Base-by-base conservation (phyloP, 1,284 basidiomycete species). In the Ustilago xerochloae region DNA sequence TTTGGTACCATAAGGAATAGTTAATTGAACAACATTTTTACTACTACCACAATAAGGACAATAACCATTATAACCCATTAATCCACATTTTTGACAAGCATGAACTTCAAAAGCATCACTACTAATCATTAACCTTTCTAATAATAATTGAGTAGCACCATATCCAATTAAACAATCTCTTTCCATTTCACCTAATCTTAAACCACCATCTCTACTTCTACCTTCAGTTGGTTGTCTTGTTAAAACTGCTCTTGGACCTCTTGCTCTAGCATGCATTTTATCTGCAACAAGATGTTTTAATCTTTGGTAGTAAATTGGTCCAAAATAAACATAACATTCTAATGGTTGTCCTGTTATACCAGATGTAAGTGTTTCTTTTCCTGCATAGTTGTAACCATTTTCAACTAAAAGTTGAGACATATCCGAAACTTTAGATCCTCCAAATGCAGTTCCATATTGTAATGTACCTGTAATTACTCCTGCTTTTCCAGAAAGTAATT, bases 141-240 rank as follows among this genome's bases (percentile, higher is more conserved):
- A 89, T 20, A 99, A 87, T 45, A 99, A 88, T 82, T 99, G 96
- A 1, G 95, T 97, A 2, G 97, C 97, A 2, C 81, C 81, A 54
- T 81, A 82, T n/a, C 77, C 73, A 60, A 86, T 85, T 15, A 85
- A 65, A 70, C 81, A 99, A 85, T 99, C 97, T 52, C 97, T 91
- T 84, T 99, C 97, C 97, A 99, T 99, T 87, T 99, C 97, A 63
- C 97, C 97, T 16, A 99, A 88, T 62, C 97, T 93, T 72, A 99
- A 87, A 71, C 97, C 97, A 81, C 97, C 97, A 85, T 99, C 97
- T 65, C 97, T 90, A 48, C 94, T 97, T 60, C 97, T 90, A 86
- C 97, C 97, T 86, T 99, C 97, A 1, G 97, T 99, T 1, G 97
- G 97, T 85, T 99, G 97, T 30, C 97, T 91, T 2, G 97, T 99